A percentile compares a stretch with the other conserved stretches of the same genome.
These are phyloP conservation scores for Priceomyces castillae DNA, from an alignment of 805 yeast species.

Conservation along the genomic window DNA sequence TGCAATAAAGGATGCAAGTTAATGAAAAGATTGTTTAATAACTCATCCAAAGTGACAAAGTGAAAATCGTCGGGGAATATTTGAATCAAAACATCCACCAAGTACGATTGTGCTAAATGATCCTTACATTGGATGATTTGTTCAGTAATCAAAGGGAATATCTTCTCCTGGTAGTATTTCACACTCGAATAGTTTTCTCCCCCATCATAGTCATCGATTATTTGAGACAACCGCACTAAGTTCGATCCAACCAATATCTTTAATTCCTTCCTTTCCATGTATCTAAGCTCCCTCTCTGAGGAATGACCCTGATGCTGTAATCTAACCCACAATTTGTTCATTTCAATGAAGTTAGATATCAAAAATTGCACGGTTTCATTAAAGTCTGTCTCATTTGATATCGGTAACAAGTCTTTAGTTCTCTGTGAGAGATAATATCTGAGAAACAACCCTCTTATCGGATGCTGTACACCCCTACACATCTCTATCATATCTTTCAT, in stretches of 20 bases:
- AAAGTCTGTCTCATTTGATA: constrained; percentile 37
- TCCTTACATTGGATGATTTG: constrained; percentile 93
- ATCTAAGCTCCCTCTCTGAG: constrained; percentile 70
- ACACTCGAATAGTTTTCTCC: constrained; percentile 35
- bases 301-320: constrained; percentile 94
- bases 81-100: constrained; percentile 87
- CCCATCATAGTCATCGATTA: constrained; percentile 65
- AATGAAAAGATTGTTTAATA: constrained; percentile 59
- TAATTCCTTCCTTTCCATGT: constrained; percentile 79
- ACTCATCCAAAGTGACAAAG: constrained; percentile 62
- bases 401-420: constrained; percentile 64
- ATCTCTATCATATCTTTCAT: constrained; percentile 96
- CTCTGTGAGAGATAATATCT: constrained; percentile 86
- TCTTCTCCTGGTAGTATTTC: constrained; percentile 41
- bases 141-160: constrained; percentile 79
- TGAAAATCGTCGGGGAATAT: constrained; percentile 95
- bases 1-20: constrained; percentile 70
- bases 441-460: constrained; percentile 85
- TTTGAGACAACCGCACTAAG: constrained; percentile 81
- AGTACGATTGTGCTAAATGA: constrained; percentile 85
- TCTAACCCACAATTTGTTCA: constrained; percentile 98
- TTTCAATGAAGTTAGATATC: constrained; percentile 85
- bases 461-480: constrained; percentile 97
- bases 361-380: constrained; percentile 75
- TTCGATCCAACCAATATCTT: constrained; percentile 92